Evolutionary conservation across 306 rosid genomes (phyloP), one percentile per base, ranked within the genome.

Genomic region (Dalbergia oliveri): DNA sequence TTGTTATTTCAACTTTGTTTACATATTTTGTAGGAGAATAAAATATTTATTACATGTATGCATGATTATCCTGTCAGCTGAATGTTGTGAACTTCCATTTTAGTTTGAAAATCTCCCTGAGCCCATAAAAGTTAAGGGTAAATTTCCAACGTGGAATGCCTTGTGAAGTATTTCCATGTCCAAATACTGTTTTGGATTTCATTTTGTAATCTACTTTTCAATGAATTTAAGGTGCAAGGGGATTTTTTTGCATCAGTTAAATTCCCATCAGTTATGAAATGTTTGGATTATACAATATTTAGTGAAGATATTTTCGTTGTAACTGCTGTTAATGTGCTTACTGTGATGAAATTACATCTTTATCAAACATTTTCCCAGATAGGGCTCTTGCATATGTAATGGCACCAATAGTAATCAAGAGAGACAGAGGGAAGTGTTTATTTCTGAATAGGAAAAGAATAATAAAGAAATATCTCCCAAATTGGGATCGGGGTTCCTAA

Each of bases 1-100:
- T 75, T 66, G 23, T 53, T 59, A 18, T 72, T 70, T 72, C 18
- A 35, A 18, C 70, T 18, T 82, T 62, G 37, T 51, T 53, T 37
- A 13, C 41, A 35, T 69, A 0, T 51, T 72, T 72, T 41, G 57
- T 11, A 33, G 31, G 64, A 5, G 2, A 26, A 53, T 61, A 63
- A 26, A 53, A 51, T 54, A 8, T 61, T 69, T 9, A 11, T 57
- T 73, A 4, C 44, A 7, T 41, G 13, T 57, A 44, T 45, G 43
- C 8, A 14, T 5, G 53, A 37, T 19, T 19, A 39, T 54, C 47
- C 23, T 13, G 19, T 49, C 35, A 11, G 7, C 16, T 53, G 18
- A 50, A 58, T 68, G 77, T 50, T 18, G 19, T 44, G 75, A 51
- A 18, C 63, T 44, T 44, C 10, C 13, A 5, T 81, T 34, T 15